Conservation (phyloP, 495 filamentous ascomycete genomes). For the Lindgomyces ingoldianus region DNA sequence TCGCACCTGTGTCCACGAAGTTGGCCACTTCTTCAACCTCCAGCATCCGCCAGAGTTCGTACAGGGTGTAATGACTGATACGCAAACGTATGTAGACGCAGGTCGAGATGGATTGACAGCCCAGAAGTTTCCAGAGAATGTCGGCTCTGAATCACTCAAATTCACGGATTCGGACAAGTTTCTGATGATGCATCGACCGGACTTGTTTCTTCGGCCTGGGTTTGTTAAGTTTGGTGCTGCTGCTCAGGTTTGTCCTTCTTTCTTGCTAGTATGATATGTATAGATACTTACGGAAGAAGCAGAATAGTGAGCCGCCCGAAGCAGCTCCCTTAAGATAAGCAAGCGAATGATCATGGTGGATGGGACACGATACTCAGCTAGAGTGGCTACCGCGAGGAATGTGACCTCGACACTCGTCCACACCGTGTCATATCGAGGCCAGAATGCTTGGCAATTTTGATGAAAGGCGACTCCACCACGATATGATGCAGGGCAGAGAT, state of each 20-base stretch:
- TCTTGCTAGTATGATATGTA: too few species aligned
- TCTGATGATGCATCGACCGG: slow-evolving; percentile 21
- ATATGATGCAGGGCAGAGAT: too few species aligned
- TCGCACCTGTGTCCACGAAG: slow-evolving; percentile 17
- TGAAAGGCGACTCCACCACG: too few species aligned
- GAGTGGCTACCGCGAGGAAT: too few species aligned
- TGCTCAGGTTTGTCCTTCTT: slow-evolving; percentile 1
- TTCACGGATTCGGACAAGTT: slow-evolving; percentile 4
- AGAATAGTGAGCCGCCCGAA: too few species aligned
- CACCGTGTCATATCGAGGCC: too few species aligned
- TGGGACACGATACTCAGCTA: too few species aligned
- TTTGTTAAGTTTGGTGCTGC: slow-evolving; percentile 11
- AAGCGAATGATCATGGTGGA: too few species aligned
- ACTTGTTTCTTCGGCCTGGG: slow-evolving; percentile 15
- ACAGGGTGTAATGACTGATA: slow-evolving; percentile 14
- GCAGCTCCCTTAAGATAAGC: too few species aligned
- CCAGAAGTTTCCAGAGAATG: slow-evolving; percentile 18
- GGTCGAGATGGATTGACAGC: background rate
- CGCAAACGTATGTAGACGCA: slow-evolving; percentile 9
- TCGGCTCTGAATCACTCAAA: background rate
- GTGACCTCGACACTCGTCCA: too few species aligned
- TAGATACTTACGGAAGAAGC: too few species aligned
- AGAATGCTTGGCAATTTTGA: too few species aligned
- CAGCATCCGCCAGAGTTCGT: slow-evolving; percentile 7
- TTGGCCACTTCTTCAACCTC: slow-evolving; percentile 23